Evolutionary conservation across 768 basidiomycete genomes (phyloP).

Genomic region (Cyclocybe aegerita): DNA sequence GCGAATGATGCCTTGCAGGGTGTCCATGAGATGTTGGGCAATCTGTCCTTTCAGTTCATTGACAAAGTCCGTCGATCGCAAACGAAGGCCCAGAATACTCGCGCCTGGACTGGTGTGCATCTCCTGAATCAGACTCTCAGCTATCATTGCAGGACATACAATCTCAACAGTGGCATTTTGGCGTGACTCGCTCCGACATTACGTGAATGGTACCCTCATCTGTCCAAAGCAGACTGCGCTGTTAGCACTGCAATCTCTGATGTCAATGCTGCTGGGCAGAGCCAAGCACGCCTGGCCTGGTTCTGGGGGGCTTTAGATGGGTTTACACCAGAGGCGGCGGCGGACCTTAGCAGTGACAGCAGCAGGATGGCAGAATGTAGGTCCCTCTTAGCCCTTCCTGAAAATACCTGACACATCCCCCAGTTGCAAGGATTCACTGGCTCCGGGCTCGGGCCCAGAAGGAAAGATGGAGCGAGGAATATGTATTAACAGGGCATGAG

Average conservation of each 20-base stretch:
- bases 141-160: not conserved
- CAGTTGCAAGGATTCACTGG: not conserved
- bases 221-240: not conserved
- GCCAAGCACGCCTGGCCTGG: not conserved
- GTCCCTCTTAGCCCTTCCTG: not conserved
- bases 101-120: not conserved
- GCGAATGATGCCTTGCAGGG: not conserved
- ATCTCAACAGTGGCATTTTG: not conserved
- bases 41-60: not conserved
- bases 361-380: not conserved
- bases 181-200: not conserved
- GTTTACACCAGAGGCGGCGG: not conserved
- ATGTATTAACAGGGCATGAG: not conserved
- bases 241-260: too few relatives aligned
- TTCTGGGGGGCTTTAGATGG: not conserved
- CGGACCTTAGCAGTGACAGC: not conserved
- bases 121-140: too few relatives aligned
- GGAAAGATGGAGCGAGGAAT: not conserved
- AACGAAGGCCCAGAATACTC: not conserved
- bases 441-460: not conserved
- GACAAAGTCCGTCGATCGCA: not conserved
- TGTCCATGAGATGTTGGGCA: not conserved
- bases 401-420: not conserved
- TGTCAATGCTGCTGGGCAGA: not conserved
- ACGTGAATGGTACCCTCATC: not conserved